Base-by-base conservation (phyloP, 805 yeast species). In the Metschnikowia peoriensis region DNA sequence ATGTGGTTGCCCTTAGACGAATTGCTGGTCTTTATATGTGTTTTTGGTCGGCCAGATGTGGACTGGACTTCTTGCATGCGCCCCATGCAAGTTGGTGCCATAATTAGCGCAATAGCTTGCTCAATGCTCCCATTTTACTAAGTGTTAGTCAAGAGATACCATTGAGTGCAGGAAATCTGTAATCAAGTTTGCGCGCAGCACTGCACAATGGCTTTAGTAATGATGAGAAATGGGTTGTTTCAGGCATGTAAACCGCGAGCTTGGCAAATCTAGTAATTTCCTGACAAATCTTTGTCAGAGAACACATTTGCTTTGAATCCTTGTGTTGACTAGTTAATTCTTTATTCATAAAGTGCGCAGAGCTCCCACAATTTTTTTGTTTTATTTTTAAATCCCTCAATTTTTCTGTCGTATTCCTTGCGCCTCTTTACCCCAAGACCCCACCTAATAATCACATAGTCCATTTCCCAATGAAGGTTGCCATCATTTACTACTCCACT, bases 401-500 rank as follows among this genome's bases (percentile, higher is more conserved):
- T 29, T 46, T 28, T 16, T 38, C 6, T 46, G 27, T 27, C 12
- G 12, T 28, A 14, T 17, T 8, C 38, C 29, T 6, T n/a, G 14
- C 12, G 22, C 29, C 9, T 11, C 27, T 22, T n/a, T 12, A 12
- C 35, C 10, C 3, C 12, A 32, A 32, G 10, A 9, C 35, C 35
- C 35, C 6, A 32, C 38, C 32, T 27, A 12, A 41, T 32, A 22
- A 22, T 22, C 22, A 22, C 22, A 35, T 22, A 44, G 8, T 27
- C 28, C 38, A 22, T 14, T n/a, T 44, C 39, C 29, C 32, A 27
- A 59, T 57, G 62, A 57, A 58, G 57, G 50, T 59, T 34, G 62
- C 62, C 22, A 52, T 59, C 37, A 44, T 59, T 37, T 53, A 56
- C 51, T 59, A 59, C 51, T 58, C 61, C 47, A 57, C 61, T 15